Evolutionary conservation across 2,329 filamentous ascomycete genomes (phyloP), one percentile per base, ranked within the genome.

Genomic region (Aspergillus sp.): DNA sequence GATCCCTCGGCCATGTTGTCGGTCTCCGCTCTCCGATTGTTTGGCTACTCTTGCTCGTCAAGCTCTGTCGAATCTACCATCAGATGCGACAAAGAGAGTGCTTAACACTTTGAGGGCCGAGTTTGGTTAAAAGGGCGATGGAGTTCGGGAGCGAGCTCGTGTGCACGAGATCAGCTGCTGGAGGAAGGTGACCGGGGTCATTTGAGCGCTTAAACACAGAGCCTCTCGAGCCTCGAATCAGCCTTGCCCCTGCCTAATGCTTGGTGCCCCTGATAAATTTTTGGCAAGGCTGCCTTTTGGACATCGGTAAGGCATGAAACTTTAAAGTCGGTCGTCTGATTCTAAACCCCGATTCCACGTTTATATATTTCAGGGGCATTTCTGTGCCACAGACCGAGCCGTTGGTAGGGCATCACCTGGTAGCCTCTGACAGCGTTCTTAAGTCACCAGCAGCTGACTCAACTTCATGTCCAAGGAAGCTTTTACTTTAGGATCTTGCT

Each of bases 1-100:
- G 61, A 48, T 43, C 47, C 23, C 34, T 63, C 64, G 11, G 67
- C 58, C 64, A 66, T 67, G 22, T 38, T 63, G 60, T 13, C 34
- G 13, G 11, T 15, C 34, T 15, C 11, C 34, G 15, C 11, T 41
- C 34, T 41, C 31, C 34, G 13, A 11, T 13, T 15, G 11, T 15
- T 41, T 41, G 34, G 34, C 34, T 17, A 15, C 34, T 28, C 6
- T 28, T 28, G 25, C 25, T 28, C 25, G 25, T 28, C 25, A 25
- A 19, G 25, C 11, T 25, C 6, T 1, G 17, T 8, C 49, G 19
- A 19, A 19, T 19, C 19, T 19, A 19, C n/a, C 23, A 22, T 7
- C 28, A 31, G 6, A 46, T 6, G 15, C 19, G 28, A 25, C 11
- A 15, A 45, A 45, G 8, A 17, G 9, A 41, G 13, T 41, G 34